Base-by-base conservation (phyloP, 805 yeast species). In the Phaffomyces thermotolerans region DNA sequence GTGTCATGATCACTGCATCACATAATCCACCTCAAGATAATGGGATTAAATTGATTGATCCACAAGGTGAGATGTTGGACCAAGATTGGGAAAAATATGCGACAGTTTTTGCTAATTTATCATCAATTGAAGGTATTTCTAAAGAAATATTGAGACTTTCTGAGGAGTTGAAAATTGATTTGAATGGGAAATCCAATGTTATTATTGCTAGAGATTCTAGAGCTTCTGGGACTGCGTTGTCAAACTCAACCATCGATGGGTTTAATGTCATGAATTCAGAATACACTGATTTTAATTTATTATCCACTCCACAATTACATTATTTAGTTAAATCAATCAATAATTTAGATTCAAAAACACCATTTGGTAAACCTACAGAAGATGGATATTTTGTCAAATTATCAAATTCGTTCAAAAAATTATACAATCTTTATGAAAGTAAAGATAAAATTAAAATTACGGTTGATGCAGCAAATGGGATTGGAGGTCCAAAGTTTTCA, bases 1-100 rank as follows among this genome's bases (percentile, higher is more conserved):
- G 99, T n/a, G 82, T 90, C 12, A 91, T 93, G 97, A 81, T 93
- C 57, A 93, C 97, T 1, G 97, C 96, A 0, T 84, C 95, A 1
- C 97, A 89, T 63, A 89, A 89, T 56, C 96, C 96, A 0, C 95
- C 97, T 0, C 69, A 70, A 35, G 97, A 90, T 60, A 88, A 88
- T 54, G 96, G 96, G 25, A 91, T 88, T 40, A 91, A 91, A 64
- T 72, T 93, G n/a, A 87, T 91, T 22, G 98, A 91, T 52, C 97
- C 98, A 1, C 66, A 73, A 59, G 97, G 98, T 23, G 88, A 84
- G 49, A 90, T 90, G 97, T 72, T 90, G 52, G 83, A 77, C 44
- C 78, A 79, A 42, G 54, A 71, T 7, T 93, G 99, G 99, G 99
- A 93, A 59, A 65, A 71, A 1, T 67, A 78, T 49, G 96, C 95